Base-by-base conservation (phyloP, 495 filamentous ascomycete genomes). In the Penicillium manginii region DNA sequence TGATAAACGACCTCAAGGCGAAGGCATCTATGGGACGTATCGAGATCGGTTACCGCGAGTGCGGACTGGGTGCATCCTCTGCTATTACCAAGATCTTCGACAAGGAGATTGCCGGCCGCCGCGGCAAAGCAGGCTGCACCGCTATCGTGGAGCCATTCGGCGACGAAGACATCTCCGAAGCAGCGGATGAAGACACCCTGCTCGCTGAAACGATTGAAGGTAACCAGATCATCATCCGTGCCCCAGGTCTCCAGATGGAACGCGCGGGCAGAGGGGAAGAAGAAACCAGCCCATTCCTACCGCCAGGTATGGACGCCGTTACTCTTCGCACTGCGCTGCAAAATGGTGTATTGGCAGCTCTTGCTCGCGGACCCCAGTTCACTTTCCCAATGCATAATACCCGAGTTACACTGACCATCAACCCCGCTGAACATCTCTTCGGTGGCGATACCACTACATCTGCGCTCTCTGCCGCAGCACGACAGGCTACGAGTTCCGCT, bases 11-110 rank as follows among this genome's bases (percentile, higher is more conserved):
- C 61, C 87, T 97, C 72, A 96, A 93, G 67, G 91, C 82, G 60
- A 98, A 88, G 66, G 92, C 92, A 6, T 75, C 87, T 12, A 96
- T 94, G 84, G 93, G 96, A n/a, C 84, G 85, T 39, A 96, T 98
- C 55, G 88, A 97, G 61, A 96, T 99, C 61, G 91, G 93, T 52
- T 99, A 98, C 71, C 86, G 94, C 31, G 96, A 99, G 70, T 86
- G 85, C 48, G 71, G 90, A 5, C 78, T 88, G 0, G 71, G 76
- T 6, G 57, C 78, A 0, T 87, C 86, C 7, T 48, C 58, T 0
- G 70, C 81, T 0, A 78, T 86, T 45, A 86, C 80, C 26, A 80
- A 82, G 52, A 70, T 86, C 14, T 93, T 91, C 66, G 90, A 96
- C 65, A 86, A 84, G 22, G 84, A 90, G 33, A 82, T 96, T 23